phyloP scores from a whole-genome alignment of 2,329 filamentous ascomycete species.

The Boeremia lycopersici region DNA sequence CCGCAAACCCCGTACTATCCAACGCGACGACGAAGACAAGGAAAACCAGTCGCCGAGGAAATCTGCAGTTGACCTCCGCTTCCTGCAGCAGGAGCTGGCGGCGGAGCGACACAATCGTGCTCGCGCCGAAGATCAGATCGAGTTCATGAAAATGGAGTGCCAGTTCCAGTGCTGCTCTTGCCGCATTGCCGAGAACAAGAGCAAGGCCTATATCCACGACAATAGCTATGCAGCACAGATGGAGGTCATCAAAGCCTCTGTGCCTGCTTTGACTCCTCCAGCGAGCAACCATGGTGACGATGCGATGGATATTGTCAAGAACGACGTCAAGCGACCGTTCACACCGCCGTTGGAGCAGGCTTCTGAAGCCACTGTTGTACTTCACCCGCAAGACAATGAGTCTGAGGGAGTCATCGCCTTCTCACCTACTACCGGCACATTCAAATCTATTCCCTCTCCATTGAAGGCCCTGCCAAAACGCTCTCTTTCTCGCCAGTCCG shows the following conservation, averaged over 20 bases:
- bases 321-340: slow-evolving; percentile 27
- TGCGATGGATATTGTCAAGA: slow-evolving; percentile 38
- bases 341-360: slow-evolving; percentile 28
- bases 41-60: slow-evolving; percentile 53
- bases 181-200: slow-evolving; percentile 48
- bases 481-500: slow-evolving; percentile 16
- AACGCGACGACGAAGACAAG: slow-evolving; percentile 50
- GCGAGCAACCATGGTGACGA: slow-evolving; percentile 65
- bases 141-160: slow-evolving; percentile 78
- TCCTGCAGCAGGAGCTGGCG: slow-evolving; percentile 58
- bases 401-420: slow-evolving; percentile 38
- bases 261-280: slow-evolving; percentile 64
- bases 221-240: slow-evolving; percentile 43
- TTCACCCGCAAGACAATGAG: slow-evolving; percentile 14
- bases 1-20: slow-evolving; percentile 54
- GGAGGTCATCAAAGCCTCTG: slow-evolving; percentile 49
- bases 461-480: slow-evolving; percentile 29
- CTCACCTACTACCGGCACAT: slow-evolving; percentile 48
- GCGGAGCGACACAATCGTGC: slow-evolving; percentile 65
- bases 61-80: slow-evolving; percentile 53
- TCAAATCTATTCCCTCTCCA: slow-evolving; percentile 42
- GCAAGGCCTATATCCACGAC: slow-evolving; percentile 49
- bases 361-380: slow-evolving; percentile 18
- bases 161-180: slow-evolving; percentile 70
- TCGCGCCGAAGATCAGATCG: slow-evolving; percentile 72